phyloP scores from a whole-genome alignment of 768 basidiomycete genomes.

The Kwoniella dejecticola region DNA sequence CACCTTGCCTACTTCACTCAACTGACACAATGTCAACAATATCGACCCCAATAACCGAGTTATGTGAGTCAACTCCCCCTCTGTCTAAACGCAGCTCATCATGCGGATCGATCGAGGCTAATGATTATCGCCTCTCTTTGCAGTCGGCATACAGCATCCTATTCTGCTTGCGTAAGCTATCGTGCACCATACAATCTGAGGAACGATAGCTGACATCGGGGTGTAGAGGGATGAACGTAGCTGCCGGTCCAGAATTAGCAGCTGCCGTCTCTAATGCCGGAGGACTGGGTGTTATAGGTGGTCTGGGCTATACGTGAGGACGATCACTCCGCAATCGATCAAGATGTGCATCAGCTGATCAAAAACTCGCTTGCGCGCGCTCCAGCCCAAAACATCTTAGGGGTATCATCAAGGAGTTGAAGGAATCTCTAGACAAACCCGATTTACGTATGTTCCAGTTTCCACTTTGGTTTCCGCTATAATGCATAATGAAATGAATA shows the following conservation, averaged over 20 bases:
- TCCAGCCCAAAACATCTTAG: conserved; percentile 33
- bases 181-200: conserved; percentile 30
- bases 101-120: background rate
- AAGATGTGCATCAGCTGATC: conserved; percentile 72
- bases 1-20: background rate
- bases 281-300: conserved; percentile 89
- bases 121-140: background rate
- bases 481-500: too few species aligned
- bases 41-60: conserved; percentile 79
- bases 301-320: conserved; percentile 56
- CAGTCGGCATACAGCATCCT: conserved; percentile 74
- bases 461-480: too few species aligned
- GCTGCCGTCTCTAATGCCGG: conserved; percentile 94
- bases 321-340: conserved; percentile 55
- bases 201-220: background rate
- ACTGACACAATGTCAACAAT: conserved; percentile 55
- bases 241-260: conserved; percentile 75
- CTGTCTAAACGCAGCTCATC: background rate
- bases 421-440: conserved; percentile 64
- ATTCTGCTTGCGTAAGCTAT: conserved; percentile 72
- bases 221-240: conserved; percentile 71
- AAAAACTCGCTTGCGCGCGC: too few species aligned
- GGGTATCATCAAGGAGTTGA: conserved; percentile 61
- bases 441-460: conserved; percentile 44
- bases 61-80: conserved; percentile 58